Percentiles rank a stretch among this genome's conserved stretches.
These are phyloP conservation scores for Pilasporangium apinafurcum DNA, from an alignment of 352 stramenopile genomes.

Conservation along the genomic window DNA sequence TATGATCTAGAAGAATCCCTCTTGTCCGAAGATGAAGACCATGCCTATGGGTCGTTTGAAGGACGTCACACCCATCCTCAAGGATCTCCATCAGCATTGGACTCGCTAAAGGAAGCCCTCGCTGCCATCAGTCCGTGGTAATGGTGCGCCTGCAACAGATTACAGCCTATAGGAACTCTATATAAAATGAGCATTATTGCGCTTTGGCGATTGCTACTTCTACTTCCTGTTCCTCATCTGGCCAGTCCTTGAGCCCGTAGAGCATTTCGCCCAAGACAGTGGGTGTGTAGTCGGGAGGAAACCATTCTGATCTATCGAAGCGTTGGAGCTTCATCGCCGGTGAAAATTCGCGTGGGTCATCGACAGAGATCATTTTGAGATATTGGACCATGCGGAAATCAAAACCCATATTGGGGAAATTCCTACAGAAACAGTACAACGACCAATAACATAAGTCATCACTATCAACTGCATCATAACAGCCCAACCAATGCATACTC, in stretches of 20 bases:
- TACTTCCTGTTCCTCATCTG: conserved; percentile 9
- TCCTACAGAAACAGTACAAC: conserved; percentile 9
- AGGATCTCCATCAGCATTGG: conserved; percentile 19
- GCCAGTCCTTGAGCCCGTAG: conserved; percentile 29
- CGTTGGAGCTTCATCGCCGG: conserved; percentile 24
- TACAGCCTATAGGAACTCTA: not conserved
- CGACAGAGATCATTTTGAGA: conserved; percentile 41
- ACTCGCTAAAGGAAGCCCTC: conserved; percentile 41
- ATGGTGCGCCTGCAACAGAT: not conserved
- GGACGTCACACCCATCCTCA: too few species aligned
- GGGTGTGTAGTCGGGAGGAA: conserved; percentile 24
- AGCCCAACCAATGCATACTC: conserved; percentile 2
- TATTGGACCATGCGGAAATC: conserved; percentile 52
- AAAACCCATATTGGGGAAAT: conserved; percentile 36
- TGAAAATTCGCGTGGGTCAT: conserved; percentile 27
- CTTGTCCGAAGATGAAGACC: conserved; percentile 59
- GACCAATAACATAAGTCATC: too few species aligned
- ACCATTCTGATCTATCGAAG: conserved; percentile 29
- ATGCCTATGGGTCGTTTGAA: conserved; percentile 64
- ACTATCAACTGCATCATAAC: too few species aligned
- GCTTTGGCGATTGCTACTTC: not conserved
- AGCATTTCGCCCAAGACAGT: conserved; percentile 24
- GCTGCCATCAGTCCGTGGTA: conserved; percentile 76
- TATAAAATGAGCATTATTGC: not conserved
- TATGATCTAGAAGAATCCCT: conserved; percentile 70